phyloP scores from a whole-genome alignment of 192 early-diverging fungal genomes.

The Linnemannia schmuckeri region DNA sequence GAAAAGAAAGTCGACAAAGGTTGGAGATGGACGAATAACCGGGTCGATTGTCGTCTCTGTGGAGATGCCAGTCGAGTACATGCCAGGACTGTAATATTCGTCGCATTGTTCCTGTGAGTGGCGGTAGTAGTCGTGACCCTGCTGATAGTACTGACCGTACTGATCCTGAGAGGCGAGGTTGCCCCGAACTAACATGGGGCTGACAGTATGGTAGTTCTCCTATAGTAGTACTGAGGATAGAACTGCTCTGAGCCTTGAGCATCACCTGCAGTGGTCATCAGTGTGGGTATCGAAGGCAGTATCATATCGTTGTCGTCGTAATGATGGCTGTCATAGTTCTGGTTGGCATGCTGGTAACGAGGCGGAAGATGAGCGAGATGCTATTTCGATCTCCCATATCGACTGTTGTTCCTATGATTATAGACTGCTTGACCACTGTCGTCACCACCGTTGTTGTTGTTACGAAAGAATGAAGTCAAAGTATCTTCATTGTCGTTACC shows the following conservation, averaged over 20 bases:
- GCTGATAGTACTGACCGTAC: background rate
- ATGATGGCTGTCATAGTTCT: background rate
- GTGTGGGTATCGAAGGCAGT: background rate
- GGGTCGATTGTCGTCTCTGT: background rate
- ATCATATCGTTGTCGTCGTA: background rate
- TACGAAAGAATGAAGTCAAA: background rate
- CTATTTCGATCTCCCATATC: background rate
- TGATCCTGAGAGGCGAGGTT: background rate
- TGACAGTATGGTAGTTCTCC: background rate
- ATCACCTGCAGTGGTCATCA: background rate
- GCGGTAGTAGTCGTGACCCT: background rate
- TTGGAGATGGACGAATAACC: background rate
- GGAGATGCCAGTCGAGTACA: background rate
- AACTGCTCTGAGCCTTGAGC: background rate
- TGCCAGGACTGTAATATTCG: background rate
- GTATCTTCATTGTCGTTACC: background rate
- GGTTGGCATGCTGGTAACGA: background rate
- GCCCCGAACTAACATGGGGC: background rate
- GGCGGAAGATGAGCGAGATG: background rate
- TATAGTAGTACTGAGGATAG: background rate
- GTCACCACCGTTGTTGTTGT: background rate
- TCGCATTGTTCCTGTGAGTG: background rate
- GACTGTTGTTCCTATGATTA: background rate
- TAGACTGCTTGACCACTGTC: background rate
- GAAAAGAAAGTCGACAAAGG: background rate